Conservation (phyloP, 2,329 filamentous ascomycete species). For the Fusarium sp. region DNA sequence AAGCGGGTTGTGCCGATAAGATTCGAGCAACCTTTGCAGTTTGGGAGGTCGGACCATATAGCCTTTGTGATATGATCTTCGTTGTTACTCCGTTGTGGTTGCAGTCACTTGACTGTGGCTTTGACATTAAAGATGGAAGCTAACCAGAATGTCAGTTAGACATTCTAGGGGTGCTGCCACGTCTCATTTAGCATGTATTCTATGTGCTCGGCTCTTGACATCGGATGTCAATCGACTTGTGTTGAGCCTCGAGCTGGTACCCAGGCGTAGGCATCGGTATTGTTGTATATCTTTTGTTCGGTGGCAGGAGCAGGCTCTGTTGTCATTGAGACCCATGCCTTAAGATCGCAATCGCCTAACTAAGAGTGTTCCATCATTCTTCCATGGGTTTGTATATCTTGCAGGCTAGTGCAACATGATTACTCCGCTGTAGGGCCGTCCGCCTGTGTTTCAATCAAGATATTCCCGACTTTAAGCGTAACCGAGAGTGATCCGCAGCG, state of each 20-base stretch:
- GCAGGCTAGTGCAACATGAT: not conserved
- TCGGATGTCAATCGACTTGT: no score
- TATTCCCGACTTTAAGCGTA: conserved; percentile 13
- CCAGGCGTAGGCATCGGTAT: not conserved
- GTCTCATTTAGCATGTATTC: not conserved
- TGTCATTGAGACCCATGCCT: not conserved
- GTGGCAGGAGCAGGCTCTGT: not conserved
- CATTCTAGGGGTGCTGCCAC: conserved; percentile 6
- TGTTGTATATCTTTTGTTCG: not conserved
- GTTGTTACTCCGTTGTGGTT: conserved; percentile 28
- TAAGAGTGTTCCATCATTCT: conserved; percentile 32
- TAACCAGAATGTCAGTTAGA: conserved; percentile 4
- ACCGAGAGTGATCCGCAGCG: conserved; percentile 24
- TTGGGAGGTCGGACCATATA: conserved; percentile 12
- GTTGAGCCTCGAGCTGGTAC: not conserved
- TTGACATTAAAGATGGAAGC: not conserved
- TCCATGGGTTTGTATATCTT: conserved; percentile 1
- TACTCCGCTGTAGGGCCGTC: conserved; percentile 18
- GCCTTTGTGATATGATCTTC: conserved; percentile 26
- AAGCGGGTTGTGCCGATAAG: conserved; percentile 18
- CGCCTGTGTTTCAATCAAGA: conserved; percentile 25
- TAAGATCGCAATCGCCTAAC: conserved; percentile 7
- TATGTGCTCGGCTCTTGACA: no score
- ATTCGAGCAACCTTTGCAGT: conserved; percentile 12
- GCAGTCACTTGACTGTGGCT: conserved; percentile 17